These are phyloP conservation scores for Termitomyces heimii DNA, from an alignment of 768 basidiomycete species.

Conservation along the genomic window DNA sequence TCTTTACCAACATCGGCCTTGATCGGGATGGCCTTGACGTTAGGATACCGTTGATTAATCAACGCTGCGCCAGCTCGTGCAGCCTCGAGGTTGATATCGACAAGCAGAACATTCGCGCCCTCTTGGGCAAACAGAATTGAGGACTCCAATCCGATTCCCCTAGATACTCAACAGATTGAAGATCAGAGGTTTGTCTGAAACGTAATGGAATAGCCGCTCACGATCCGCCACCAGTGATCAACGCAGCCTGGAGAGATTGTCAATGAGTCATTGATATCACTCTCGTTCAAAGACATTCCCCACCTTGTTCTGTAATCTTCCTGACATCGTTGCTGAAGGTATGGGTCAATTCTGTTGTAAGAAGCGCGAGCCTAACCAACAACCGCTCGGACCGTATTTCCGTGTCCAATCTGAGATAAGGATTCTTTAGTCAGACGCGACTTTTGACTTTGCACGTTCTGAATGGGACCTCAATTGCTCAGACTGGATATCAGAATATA, in stretches of 20 bases:
- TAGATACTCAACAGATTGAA: constrained; percentile 42
- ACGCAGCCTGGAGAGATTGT: constrained; percentile 44
- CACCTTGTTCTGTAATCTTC: constrained; percentile 66
- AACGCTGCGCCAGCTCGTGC: constrained; percentile 62
- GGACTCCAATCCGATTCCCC: constrained; percentile 95
- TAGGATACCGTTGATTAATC: constrained; percentile 62
- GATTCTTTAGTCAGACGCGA: background rate
- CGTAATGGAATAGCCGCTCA: constrained; percentile 32
- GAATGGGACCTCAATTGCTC: background rate
- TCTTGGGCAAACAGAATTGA: constrained; percentile 94
- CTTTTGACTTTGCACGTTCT: background rate
- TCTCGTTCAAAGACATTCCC: background rate
- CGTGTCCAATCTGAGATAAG: background rate
- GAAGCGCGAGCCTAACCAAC: background rate
- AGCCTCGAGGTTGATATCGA: constrained; percentile 78
- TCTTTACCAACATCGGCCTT: constrained; percentile 88
- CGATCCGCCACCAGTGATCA: constrained; percentile 89
- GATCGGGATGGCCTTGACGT: constrained; percentile 60
- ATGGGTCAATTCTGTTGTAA: constrained; percentile 1
- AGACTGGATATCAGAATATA: background rate
- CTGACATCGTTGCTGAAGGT: constrained; percentile 27
- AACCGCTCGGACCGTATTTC: background rate
- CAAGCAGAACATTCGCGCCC: constrained; percentile 85
- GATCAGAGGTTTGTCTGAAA: background rate
- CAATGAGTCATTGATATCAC: background rate